phyloP scores from a whole-genome alignment of 148 eudicot genomes.

The Arbutus unedo region DNA sequence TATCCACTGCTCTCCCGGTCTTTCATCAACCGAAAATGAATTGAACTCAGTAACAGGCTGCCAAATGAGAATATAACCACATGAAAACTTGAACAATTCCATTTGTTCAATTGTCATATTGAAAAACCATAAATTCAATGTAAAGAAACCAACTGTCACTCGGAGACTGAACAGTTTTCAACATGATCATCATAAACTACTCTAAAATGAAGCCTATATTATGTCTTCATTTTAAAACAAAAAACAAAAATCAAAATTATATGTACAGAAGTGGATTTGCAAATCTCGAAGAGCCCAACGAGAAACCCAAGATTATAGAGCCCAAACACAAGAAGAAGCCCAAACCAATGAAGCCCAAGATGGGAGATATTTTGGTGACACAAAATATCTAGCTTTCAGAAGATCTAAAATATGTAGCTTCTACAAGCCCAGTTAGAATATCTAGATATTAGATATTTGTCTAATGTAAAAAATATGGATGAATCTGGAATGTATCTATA shows the following conservation, averaged over 20 bases:
- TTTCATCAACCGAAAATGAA: constrained; percentile 58
- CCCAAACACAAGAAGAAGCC: too few species aligned
- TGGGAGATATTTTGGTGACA: too few species aligned
- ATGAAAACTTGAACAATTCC: not conserved
- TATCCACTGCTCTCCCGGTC: constrained; percentile 90
- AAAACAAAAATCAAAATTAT: not conserved
- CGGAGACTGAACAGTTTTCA: not conserved
- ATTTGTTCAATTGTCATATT: not conserved
- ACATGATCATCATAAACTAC: constrained; percentile 1
- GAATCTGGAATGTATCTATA: too few species aligned
- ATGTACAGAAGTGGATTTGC: too few species aligned
- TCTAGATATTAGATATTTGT: too few species aligned
- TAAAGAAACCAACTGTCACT: not conserved
- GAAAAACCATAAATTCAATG: not conserved
- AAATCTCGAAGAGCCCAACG: too few species aligned
- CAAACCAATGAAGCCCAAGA: too few species aligned
- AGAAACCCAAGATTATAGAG: too few species aligned
- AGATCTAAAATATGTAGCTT: too few species aligned
- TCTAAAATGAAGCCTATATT: not conserved
- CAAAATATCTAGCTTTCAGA: too few species aligned
- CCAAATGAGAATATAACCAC: constrained; percentile 15
- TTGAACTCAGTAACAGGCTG: constrained; percentile 53
- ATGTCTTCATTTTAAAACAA: not conserved
- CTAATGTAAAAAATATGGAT: too few species aligned
- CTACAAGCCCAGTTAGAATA: too few species aligned